phyloP scores from a whole-genome alignment of 2,329 filamentous ascomycete genomes.

The Calonectria ilicicola region DNA sequence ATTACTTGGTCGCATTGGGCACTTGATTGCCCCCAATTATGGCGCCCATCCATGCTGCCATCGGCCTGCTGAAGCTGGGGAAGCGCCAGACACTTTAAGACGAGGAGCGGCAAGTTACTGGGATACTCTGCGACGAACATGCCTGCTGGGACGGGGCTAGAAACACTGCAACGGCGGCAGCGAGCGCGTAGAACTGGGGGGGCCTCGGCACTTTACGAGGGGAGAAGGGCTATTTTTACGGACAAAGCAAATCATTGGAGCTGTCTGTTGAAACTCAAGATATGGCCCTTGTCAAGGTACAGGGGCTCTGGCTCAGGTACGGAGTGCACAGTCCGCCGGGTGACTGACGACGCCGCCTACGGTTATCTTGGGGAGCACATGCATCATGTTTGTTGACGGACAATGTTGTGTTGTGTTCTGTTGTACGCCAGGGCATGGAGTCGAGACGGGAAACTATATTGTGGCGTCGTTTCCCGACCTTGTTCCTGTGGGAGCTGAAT shows the following conservation, averaged over 20 bases:
- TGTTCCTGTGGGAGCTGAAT: background rate
- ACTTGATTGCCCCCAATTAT: background rate
- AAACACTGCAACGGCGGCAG: background rate
- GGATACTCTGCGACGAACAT: background rate
- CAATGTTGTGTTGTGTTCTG: too few relatives aligned
- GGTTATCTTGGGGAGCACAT: background rate
- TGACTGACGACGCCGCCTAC: slow-evolving; percentile 14
- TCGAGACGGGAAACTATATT: background rate
- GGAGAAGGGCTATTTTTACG: slow-evolving; percentile 17
- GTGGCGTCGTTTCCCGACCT: background rate
- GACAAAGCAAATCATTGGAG: background rate
- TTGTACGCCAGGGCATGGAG: background rate
- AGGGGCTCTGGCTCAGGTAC: background rate
- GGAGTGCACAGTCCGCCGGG: background rate
- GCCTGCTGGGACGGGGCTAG: background rate
- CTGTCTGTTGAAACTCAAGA: background rate
- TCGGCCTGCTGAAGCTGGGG: background rate
- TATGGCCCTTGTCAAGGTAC: background rate
- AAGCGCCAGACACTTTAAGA: background rate
- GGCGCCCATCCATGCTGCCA: background rate
- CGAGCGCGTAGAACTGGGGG: background rate
- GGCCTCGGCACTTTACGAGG: background rate
- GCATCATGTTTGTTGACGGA: background rate
- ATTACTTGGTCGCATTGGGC: background rate
- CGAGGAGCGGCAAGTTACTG: background rate